A percentile compares a stretch with the other conserved stretches of the same genome.
phyloP scores from a whole-genome alignment of 176 grass and related monocot species.

The Carex pumila region DNA sequence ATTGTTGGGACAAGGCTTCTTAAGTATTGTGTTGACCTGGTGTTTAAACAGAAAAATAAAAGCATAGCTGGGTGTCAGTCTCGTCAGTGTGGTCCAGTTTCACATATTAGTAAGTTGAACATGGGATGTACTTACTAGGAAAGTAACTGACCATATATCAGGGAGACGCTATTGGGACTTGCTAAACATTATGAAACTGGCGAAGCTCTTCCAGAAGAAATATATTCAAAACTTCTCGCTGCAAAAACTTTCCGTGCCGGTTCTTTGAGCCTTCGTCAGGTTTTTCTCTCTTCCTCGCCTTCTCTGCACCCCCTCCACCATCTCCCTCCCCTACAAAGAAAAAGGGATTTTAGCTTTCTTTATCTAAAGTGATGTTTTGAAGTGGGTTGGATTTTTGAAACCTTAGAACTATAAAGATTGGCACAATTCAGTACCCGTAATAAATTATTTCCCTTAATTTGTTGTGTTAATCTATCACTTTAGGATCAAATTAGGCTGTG shows the following conservation, averaged over 20 bases:
- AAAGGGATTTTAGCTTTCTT: not conserved
- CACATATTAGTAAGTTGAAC: not conserved
- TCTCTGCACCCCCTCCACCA: not conserved
- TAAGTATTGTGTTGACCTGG: not conserved
- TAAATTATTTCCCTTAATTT: not conserved
- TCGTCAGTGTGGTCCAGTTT: not conserved
- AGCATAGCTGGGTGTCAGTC: not conserved
- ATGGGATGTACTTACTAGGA: not conserved
- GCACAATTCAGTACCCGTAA: not conserved
- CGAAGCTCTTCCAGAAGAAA: conserved; percentile 89
- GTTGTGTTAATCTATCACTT: not conserved
- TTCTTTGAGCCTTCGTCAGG: conserved; percentile 85
- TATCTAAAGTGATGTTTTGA: not conserved
- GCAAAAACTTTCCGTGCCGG: conserved; percentile 99
- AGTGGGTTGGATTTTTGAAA: not conserved
- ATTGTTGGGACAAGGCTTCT: not conserved
- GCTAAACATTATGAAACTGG: conserved; percentile 93
- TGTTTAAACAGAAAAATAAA: not conserved
- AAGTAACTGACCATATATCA: conserved; percentile 25
- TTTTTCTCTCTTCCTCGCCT: not conserved
- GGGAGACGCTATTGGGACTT: conserved; percentile 88
- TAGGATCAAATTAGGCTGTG: not conserved
- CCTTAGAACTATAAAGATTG: not conserved
- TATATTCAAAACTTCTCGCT: conserved; percentile 83
- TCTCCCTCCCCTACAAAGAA: not conserved